Base-by-base conservation (phyloP, 2,329 filamentous ascomycete species). In the Myriosclerotinia duriaeana region DNA sequence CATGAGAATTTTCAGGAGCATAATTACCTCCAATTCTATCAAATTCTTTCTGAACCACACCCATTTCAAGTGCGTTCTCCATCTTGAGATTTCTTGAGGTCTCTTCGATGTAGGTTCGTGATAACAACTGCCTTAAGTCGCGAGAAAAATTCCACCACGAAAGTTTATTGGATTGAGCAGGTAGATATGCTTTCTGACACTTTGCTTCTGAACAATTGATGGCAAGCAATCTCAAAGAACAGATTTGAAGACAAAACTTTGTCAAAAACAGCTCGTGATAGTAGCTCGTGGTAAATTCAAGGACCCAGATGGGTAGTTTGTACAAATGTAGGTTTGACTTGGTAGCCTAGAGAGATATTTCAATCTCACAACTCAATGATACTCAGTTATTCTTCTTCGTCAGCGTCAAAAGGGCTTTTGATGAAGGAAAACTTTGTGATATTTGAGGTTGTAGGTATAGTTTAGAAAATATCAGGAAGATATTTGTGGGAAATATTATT, bases 21-120 rank as follows among this genome's bases (percentile, higher is more conserved):
- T 65, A 65, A 61, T 65, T 65, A 65, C 64, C 64, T 65, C 64
- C 64, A 40, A 65, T 52, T 52, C 34, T 61, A 53, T 48, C n/a
- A 53, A 46, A 26, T 26, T 34, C 26, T 20, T 60, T 42, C 36
- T 17, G 64, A 42, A 36, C 54, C 22, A 53, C 55, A 53, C 14
- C 46, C 17, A 38, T 46, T 53, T 53, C 40, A 53, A 54, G 48
- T 53, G 38, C 15, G 36, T 36, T 26, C 30, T 52, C 64, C 64
- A 65, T 65, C 55, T 52, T 44, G 64, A 65, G 64, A 65, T 60
- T 14, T 53, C 54, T 61, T 61, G 54, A 65, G 30, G 64, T 65
- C 64, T 65, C 54, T 61, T 53, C 17, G 26, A 52, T 30, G 36
- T 59, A 14, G 38, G 15, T 30, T 38, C n/a, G 34, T 50, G n/a